Evolutionary conservation across 139 green algal genomes (phyloP).

Genomic region (Monoraphidium neglectum): DNA sequence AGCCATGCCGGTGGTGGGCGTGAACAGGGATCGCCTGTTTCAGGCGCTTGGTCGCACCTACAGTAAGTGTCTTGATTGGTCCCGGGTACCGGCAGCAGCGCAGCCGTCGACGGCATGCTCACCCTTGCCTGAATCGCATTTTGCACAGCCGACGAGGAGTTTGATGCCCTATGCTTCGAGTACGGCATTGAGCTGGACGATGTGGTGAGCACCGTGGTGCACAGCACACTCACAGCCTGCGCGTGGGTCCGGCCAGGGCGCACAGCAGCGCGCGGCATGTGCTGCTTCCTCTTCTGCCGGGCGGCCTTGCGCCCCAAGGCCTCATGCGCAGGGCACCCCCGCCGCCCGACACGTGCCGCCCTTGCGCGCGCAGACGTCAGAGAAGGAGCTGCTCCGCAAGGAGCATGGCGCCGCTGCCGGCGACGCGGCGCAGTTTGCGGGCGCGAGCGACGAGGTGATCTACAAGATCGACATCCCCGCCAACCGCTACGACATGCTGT

Average conservation of each 20-base stretch:
- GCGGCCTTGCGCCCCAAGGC: too few relatives aligned
- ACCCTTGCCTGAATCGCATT: background rate
- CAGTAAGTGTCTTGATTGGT: slow-evolving; percentile 61
- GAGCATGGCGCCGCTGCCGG: slow-evolving; percentile 54
- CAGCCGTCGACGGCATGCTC: slow-evolving; percentile 8
- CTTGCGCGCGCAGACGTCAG: slow-evolving; percentile 77
- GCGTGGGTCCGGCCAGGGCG: too few relatives aligned
- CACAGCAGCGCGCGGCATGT: too few relatives aligned
- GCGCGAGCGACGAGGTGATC: slow-evolving; percentile 86
- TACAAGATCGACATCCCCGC: slow-evolving; percentile 99
- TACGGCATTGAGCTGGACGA: slow-evolving; percentile 99
- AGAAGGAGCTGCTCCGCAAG: slow-evolving; percentile 93
- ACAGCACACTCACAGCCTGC: too few relatives aligned
- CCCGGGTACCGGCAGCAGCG: background rate
- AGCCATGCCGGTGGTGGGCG: slow-evolving; percentile 89
- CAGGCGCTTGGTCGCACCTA: slow-evolving; percentile 83
- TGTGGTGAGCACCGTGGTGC: slow-evolving; percentile 82
- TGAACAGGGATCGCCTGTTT: slow-evolving; percentile 92
- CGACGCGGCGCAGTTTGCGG: slow-evolving; percentile 16
- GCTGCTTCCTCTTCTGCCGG: too few relatives aligned
- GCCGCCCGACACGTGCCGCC: too few relatives aligned
- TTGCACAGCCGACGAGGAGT: slow-evolving; percentile 91
- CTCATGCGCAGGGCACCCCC: too few relatives aligned
- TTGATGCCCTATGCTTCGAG: slow-evolving; percentile 98
- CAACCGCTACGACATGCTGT: slow-evolving; percentile 99